Evolutionary conservation across 345 rosid genomes (phyloP), one percentile per base, ranked within the genome.

Genomic region (Salix arbutifolia): DNA sequence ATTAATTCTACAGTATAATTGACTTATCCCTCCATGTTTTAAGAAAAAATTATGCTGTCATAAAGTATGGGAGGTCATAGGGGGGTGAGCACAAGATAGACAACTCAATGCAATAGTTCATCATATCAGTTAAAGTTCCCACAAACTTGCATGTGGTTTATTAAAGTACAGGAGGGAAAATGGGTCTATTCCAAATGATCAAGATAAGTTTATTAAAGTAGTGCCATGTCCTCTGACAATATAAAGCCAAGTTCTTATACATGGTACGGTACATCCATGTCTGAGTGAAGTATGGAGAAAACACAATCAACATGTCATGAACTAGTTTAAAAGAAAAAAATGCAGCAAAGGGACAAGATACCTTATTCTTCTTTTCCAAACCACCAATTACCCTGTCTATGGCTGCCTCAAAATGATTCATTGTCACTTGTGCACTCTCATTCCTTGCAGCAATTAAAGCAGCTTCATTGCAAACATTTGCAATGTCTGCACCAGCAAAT

Each of bases 381-480:
- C 99, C 99, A 84, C 99, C 99, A 67, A 96, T 93, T 70, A 96
- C 88, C 86, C 99, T 86, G 78, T 96, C 99, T 76, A 93, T 92
- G 0, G 99, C 99, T 26, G 97, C 83, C 83, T 93, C 99, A 84
- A 96, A 93, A 69, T 96, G 96, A 6, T 88, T 89, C 98, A 93
- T 90, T 0, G 88, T 89, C 56, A 93, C 90, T 26, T 79, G 83
- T 0, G 78, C 65, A 40, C 77, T 78, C 77, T 88, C 97, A 13
- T 77, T 77, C 84, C 98, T 91, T 28, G 98, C 97, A 2, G 97
- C 97, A 76, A 96, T 90, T 75, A 96, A 82, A 80, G 98, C 99
- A 21, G 97, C 99, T 76, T 96, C 99, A 67, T 96, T 96, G 84
- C 95, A 89, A 30, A 96, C 95, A 83, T 96, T 96, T 3, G 98